phyloP scores from a whole-genome alignment of 805 yeast genomes.

The Candida ovalis region DNA sequence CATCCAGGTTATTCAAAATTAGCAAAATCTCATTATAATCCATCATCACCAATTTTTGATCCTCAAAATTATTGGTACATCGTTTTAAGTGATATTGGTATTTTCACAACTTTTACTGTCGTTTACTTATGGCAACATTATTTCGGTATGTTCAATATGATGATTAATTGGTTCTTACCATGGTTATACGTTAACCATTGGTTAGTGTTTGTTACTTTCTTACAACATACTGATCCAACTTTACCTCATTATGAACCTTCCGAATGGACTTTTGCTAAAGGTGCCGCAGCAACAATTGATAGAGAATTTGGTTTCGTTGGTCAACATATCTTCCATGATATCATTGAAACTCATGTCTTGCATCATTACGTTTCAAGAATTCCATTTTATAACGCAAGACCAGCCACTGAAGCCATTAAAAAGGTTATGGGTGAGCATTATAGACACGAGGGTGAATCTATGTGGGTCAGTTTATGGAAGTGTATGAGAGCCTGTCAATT shows the following conservation, averaged over 20 bases:
- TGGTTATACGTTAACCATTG: conserved; percentile 61
- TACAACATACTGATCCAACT: conserved; percentile 58
- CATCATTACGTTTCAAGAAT: conserved; percentile 54
- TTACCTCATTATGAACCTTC: conserved; percentile 55
- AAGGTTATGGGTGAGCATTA: conserved; percentile 52
- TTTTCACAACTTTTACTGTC: conserved; percentile 38
- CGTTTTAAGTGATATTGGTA: conserved; percentile 53
- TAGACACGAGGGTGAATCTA: conserved; percentile 46
- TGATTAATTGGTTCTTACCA: conserved; percentile 55
- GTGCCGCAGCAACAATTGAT: conserved; percentile 65
- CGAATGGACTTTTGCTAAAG: conserved; percentile 63
- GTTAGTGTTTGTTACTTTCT: conserved; percentile 59
- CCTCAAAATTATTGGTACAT: conserved; percentile 52
- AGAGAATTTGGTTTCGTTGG: conserved; percentile 60
- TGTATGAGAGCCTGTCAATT: conserved; percentile 62
- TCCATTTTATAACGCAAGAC: conserved; percentile 54
- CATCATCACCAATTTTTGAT: conserved; percentile 53
- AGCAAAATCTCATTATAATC: conserved; percentile 51
- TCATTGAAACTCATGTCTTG: conserved; percentile 54
- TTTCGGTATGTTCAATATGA: conserved; percentile 47
- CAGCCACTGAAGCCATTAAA: conserved; percentile 47
- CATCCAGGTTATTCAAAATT: conserved; percentile 38
- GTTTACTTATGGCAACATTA: conserved; percentile 50
- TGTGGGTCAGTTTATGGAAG: conserved; percentile 58
- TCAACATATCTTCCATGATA: conserved; percentile 52